Percentiles rank a stretch among this genome's conserved stretches.
Conservation (phyloP, 345 rosid species). For the Salix brachista region DNA sequence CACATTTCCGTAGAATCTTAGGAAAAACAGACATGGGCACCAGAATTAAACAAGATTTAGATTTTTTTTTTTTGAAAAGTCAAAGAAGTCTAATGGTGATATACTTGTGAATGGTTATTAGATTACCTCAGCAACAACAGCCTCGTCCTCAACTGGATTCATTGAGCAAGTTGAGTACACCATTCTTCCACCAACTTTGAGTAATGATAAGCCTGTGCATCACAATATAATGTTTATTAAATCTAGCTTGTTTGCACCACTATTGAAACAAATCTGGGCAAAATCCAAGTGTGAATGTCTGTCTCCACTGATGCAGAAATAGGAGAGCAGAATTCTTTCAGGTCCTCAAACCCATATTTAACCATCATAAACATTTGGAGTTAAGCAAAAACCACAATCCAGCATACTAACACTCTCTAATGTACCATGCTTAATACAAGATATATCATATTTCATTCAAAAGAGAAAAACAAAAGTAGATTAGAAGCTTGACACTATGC, state of each 20-base stretch:
- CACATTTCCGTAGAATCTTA: constrained; percentile 76
- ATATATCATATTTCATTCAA: neutral
- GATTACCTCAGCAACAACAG: constrained; percentile 91
- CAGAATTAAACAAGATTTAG: neutral
- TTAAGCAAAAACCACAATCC: neutral
- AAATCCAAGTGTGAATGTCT: neutral
- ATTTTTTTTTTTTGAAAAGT: neutral
- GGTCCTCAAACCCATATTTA: neutral
- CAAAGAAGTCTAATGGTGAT: neutral
- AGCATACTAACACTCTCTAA: neutral
- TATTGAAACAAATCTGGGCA: neutral
- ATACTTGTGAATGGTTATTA: neutral
- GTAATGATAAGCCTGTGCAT: constrained; percentile 64
- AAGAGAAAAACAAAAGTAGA: too few species aligned
- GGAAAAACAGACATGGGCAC: neutral
- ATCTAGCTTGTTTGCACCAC: neutral
- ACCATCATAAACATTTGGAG: neutral
- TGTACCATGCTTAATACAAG: neutral
- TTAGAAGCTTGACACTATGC: neutral
- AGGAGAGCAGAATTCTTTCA: neutral
- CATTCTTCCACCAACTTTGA: constrained; percentile 96
- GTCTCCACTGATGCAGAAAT: too few species aligned
- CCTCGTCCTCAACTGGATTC: constrained; percentile 97
- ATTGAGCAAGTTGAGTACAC: constrained; percentile 97
- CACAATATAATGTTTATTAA: neutral